These are phyloP conservation scores for Scedosporium aurantiacum DNA, from an alignment of 2,329 filamentous ascomycete genomes.

Conservation along the genomic window DNA sequence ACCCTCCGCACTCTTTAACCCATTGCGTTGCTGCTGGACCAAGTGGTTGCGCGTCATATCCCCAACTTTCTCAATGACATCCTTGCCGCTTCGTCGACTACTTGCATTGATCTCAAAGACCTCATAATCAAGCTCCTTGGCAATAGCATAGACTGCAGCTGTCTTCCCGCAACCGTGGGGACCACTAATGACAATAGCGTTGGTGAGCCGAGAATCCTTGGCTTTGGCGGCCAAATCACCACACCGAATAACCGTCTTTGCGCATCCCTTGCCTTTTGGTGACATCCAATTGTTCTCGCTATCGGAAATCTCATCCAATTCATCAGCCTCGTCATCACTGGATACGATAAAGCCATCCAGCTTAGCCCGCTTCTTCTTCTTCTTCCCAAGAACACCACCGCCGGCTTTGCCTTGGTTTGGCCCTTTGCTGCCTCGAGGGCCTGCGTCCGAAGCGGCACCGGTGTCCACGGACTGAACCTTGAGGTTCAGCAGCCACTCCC, in stretches of 20 bases:
- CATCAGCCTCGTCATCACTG: constrained; percentile 62
- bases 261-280: constrained; percentile 21
- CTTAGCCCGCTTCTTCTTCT: constrained; percentile 61
- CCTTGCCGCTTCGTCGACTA: constrained; percentile 73
- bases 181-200: constrained; percentile 80
- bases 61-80: constrained; percentile 82
- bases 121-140: constrained; percentile 84
- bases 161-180: constrained; percentile 89
- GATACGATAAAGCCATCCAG: constrained; percentile 72
- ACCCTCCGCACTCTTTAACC: constrained; percentile 17
- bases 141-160: constrained; percentile 80
- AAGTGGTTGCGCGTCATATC: constrained; percentile 96
- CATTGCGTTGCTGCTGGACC: constrained; percentile 44
- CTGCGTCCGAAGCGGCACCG: constrained; percentile 27
- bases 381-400: constrained; percentile 29
- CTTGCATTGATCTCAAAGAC: constrained; percentile 90
- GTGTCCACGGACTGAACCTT: constrained; percentile 68
- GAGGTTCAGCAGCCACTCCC: constrained; percentile 69
- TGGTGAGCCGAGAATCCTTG: constrained; percentile 46
- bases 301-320: constrained; percentile 58
- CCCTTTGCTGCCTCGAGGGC: constrained; percentile 16
- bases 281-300: constrained; percentile 39
- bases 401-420: constrained; percentile 10
- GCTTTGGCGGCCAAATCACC: constrained; percentile 23
- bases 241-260: constrained; percentile 45